phyloP scores from a whole-genome alignment of 306 rosid species.

The Pterocarpus santalinus region DNA sequence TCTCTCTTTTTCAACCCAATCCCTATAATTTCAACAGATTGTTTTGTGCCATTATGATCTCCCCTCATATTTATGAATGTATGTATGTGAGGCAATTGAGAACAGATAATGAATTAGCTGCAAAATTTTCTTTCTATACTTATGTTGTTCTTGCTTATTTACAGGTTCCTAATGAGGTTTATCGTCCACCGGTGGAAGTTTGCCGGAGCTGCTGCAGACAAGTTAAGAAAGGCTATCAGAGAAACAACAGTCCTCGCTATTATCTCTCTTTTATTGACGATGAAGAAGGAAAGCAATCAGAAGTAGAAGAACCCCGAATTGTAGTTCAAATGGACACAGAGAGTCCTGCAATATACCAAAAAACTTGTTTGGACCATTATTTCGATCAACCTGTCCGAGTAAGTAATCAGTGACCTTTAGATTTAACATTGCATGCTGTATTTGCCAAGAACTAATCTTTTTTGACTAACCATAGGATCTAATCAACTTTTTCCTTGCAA shows the following conservation, averaged over 20 bases:
- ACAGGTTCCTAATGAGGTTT: conserved; percentile 72
- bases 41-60: conserved; percentile 13
- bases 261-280: conserved; percentile 67
- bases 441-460: background rate
- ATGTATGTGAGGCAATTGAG: background rate
- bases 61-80: background rate
- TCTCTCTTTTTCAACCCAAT: conserved; percentile 2
- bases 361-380: conserved; percentile 83
- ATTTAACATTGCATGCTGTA: background rate
- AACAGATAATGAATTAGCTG: conserved; percentile 1
- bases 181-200: conserved; percentile 76
- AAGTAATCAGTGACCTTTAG: conserved; percentile 39
- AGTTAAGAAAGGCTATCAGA: conserved; percentile 75
- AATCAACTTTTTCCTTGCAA: background rate
- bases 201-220: conserved; percentile 69
- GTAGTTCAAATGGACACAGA: conserved; percentile 98
- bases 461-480: background rate
- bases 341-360: conserved; percentile 75
- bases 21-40: conserved; percentile 12
- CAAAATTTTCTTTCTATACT: conserved; percentile 21
- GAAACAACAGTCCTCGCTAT: conserved; percentile 74
- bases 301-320: conserved; percentile 61
- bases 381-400: conserved; percentile 80
- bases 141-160: conserved; percentile 25
- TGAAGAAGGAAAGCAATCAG: conserved; percentile 55